Base-by-base conservation (phyloP, 2,329 filamentous ascomycete species). In the Pseudogymnoascus sp. region DNA sequence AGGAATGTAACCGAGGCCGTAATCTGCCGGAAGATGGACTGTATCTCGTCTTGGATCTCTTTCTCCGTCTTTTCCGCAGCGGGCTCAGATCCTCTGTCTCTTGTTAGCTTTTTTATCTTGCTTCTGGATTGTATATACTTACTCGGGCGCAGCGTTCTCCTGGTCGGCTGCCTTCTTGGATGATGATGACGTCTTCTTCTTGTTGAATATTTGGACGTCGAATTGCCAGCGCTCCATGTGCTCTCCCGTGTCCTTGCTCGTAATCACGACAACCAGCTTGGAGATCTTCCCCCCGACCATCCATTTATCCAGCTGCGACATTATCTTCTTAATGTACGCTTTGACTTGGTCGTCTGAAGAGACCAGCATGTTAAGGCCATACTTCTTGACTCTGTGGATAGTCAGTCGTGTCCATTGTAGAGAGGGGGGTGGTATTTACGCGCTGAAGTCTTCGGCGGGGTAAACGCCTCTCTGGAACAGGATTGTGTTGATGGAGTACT, bases 271-370 rank as follows among this genome's bases (percentile, higher is more conserved):
- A 65, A 99, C 93, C 11, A 99, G 86, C 77, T 96, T 97, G 61
- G 91, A 96, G 74, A 99, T 97, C 78, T 99, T 97, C 74, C 93
- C 91, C 70, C 89, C 90, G 62, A 92, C 82, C 92, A 97, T 97
- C 95, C 95, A 99, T 74, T 91, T 91, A 79, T 96, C 93, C 64
- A 99, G 85, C 77, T 99, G 95, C 29, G 87, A 88, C 93, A 97
- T 99, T 79, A 99, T 97, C 78, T 96, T 96, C 77, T 96, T 97
- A 81, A 99, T 96, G 78, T 99, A 99, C 33, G 93, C 91, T 77
- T 96, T 96, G 74, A 99, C 95, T 78, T 99, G 93, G 79, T 97
- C 95, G 75, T 99, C 95, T 67, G 92, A 86, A 33, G 93, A 96
- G 61, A 97, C 93, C 88, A 70, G 42, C 24, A 53, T 64, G 72